Percentiles rank a stretch among this genome's conserved stretches.
These are phyloP conservation scores for Drosera capensis DNA, from an alignment of 148 eudicot genomes.

Conservation along the genomic window DNA sequence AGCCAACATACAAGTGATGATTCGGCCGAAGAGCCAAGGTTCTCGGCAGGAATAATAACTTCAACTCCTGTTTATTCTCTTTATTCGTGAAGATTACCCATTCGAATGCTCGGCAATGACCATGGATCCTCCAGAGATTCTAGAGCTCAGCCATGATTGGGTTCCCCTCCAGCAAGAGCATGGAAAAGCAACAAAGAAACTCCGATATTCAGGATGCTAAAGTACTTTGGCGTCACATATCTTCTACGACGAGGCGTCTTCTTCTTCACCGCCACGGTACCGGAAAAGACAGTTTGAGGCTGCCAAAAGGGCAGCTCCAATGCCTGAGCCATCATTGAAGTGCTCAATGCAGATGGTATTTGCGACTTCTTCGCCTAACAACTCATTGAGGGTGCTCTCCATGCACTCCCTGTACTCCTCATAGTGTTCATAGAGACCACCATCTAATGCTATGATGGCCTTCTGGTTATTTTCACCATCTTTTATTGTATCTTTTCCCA, in stretches of 20 bases:
- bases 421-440: slow-evolving; percentile 76
- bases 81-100: too few relatives aligned
- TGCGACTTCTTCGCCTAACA: slow-evolving; percentile 56
- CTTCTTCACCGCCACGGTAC: slow-evolving; percentile 26
- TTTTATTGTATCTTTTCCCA: slow-evolving; percentile 47
- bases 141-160: too few relatives aligned
- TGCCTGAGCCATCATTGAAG: slow-evolving; percentile 80
- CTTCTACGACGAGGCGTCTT: too few relatives aligned
- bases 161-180: too few relatives aligned
- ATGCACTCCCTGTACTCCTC: slow-evolving; percentile 51
- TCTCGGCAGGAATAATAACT: too few relatives aligned
- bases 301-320: slow-evolving; percentile 82
- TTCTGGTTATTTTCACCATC: slow-evolving; percentile 42
- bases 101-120: too few relatives aligned
- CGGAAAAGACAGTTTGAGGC: slow-evolving; percentile 86
- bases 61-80: too few relatives aligned
- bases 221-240: too few relatives aligned
- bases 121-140: too few relatives aligned
- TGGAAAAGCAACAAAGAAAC: too few relatives aligned
- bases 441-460: slow-evolving; percentile 70
- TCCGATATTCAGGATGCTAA: neutral
- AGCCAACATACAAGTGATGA: too few relatives aligned
- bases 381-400: slow-evolving; percentile 62
- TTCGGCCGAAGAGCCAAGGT: too few relatives aligned
- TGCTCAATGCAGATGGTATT: slow-evolving; percentile 41